Conservation (phyloP, 306 rosid genomes). For the Sesbania bispinosa region DNA sequence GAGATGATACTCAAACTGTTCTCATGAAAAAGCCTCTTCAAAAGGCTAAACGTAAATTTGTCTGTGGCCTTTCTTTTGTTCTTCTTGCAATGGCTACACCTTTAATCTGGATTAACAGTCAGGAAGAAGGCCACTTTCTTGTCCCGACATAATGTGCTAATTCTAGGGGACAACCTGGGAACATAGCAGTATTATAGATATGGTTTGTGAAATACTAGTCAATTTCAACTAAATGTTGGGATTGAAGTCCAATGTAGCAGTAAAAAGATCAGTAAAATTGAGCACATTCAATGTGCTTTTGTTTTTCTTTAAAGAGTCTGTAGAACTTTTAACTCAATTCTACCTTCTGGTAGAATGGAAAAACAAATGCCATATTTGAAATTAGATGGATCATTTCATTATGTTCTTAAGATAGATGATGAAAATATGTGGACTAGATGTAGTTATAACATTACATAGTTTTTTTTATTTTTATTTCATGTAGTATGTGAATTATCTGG, state of each 20-base stretch:
- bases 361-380: neutral
- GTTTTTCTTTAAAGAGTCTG: slow-evolving; percentile 4
- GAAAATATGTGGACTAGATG: neutral
- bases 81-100: slow-evolving; percentile 47
- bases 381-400: neutral
- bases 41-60: slow-evolving; percentile 42
- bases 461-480: neutral
- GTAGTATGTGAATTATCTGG: neutral
- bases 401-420: neutral
- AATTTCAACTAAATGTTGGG: slow-evolving; percentile 28
- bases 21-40: slow-evolving; percentile 22
- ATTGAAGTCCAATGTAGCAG: slow-evolving; percentile 1
- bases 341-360: neutral
- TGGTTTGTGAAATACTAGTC: neutral
- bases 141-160: slow-evolving; percentile 58
- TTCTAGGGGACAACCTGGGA: slow-evolving; percentile 13
- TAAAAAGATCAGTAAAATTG: neutral
- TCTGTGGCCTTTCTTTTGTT: slow-evolving; percentile 54
- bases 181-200: slow-evolving; percentile 6
- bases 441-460: neutral
- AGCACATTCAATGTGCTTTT: neutral
- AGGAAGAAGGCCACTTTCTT: slow-evolving; percentile 53
- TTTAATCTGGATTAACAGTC: slow-evolving; percentile 54
- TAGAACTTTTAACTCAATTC: slow-evolving; percentile 11
- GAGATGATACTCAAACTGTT: slow-evolving; percentile 13